Base-by-base conservation (phyloP, 2,329 filamentous ascomycete species). In the Dactylonectria estremocensis region DNA sequence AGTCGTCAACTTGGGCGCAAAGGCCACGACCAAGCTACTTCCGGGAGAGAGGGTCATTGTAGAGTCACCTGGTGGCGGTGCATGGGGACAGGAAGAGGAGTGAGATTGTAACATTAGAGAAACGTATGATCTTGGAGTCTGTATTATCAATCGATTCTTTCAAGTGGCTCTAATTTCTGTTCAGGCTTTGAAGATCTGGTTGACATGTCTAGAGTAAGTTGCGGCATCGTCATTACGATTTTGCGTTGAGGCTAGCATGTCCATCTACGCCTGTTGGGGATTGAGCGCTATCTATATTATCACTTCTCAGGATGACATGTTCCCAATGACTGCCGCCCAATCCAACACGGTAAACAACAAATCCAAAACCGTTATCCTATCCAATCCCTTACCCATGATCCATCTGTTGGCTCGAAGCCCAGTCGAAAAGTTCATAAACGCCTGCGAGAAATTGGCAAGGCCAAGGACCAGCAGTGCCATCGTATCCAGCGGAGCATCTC, bases 361-460 rank as follows among this genome's bases (percentile, higher is more conserved):
- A 50, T 77, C 74, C 22, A 74, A 49, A 5, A 75, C 71, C 11
- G 72, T 75, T 48, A 76, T 76, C 7, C 66, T 54, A 35, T 76
- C 75, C 2, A 74, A 62, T 7, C 75, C 75, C 46, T 67, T 77
- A 48, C 74, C 75, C 72, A 76, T 76, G 49, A 76, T 75, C 74
- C 72, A 77, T 14, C 75, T 61, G 16, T 72, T 68, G 3, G 40
- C 62, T 16, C 50, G 33, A 8, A 66, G 52, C 16, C 61, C 70
- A 24, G 60, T 50, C 5, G 53, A 45, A 48, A 77, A 76, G 59
- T 77, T 76, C 33, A 74, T 61, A 46, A 67, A 61, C 10, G 72
- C 73, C 72, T 76, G 75, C 13, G 74, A 76, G 50, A 67, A 69
- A 64, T 77, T 77, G 10, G 67, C 75, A 7, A 73, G 20, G 1